phyloP scores from a whole-genome alignment of 371 early-diverging fungal species.

The Zancudomyces culisetae region DNA sequence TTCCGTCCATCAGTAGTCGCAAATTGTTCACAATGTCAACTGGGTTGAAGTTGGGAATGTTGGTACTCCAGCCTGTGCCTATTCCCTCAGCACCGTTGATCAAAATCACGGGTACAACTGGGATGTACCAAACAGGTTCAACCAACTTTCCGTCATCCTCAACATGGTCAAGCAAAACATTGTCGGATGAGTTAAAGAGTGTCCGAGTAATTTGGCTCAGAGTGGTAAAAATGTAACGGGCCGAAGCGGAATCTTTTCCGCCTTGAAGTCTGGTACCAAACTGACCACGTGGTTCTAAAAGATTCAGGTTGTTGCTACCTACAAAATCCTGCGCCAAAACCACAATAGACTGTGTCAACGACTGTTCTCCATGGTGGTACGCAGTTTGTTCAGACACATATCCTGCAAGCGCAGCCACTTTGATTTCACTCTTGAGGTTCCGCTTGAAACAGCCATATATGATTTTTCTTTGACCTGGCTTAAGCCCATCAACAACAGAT shows the following conservation, averaged over 20 bases:
- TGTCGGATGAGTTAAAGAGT: constrained; percentile 80
- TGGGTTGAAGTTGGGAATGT: constrained; percentile 78
- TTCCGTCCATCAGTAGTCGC: constrained; percentile 56
- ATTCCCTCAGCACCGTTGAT: constrained; percentile 98
- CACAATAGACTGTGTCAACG: constrained; percentile 82
- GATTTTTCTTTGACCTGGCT: constrained; percentile 98
- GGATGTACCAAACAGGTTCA: constrained; percentile 96
- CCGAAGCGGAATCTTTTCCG: constrained; percentile 95
- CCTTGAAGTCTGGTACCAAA: constrained; percentile 96
- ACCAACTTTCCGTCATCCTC: constrained; percentile 89
- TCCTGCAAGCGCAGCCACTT: constrained; percentile 92
- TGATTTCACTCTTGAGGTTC: constrained; percentile 71
- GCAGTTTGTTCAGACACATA: constrained; percentile 87
- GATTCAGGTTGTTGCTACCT: constrained; percentile 94
- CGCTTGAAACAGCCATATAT: constrained; percentile 87
- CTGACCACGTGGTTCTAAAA: constrained; percentile 86
- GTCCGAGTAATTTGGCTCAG: constrained; percentile 60
- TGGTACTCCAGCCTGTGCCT: constrained; percentile 91
- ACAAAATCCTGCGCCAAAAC: constrained; percentile 96
- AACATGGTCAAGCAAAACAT: constrained; percentile 69
- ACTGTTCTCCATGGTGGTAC: constrained; percentile 97
- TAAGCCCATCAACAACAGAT: constrained; percentile 94
- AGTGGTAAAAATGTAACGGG: constrained; percentile 94
- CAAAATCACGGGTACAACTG: constrained; percentile 93
- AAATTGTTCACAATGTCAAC: constrained; percentile 86